A percentile compares a stretch with the other conserved stretches of the same genome.
Evolutionary conservation across 306 rosid species (phyloP).

Genomic region (Cicer bijugum): DNA sequence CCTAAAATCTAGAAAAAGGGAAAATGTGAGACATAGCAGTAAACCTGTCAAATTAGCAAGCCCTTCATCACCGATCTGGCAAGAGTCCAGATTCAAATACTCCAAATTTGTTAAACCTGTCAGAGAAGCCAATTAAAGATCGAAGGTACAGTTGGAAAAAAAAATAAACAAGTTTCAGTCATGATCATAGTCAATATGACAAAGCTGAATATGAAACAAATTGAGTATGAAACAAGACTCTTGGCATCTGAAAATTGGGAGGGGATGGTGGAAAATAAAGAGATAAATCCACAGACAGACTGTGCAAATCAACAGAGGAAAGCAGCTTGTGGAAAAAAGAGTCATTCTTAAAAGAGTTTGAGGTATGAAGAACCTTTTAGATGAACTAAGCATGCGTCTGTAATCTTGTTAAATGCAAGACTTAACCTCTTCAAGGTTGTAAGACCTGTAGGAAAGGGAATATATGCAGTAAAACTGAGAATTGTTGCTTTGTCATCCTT

Average conservation of each 20-base stretch:
- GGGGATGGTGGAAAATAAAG: not conserved
- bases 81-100: constrained; percentile 92
- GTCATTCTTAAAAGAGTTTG: constrained; percentile 12
- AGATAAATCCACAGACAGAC: constrained; percentile 20
- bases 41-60: constrained; percentile 82
- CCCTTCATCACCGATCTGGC: constrained; percentile 79
- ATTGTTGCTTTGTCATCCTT: constrained; percentile 9
- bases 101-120: constrained; percentile 80
- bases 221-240: constrained; percentile 13
- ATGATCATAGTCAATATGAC: constrained; percentile 17
- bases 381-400: constrained; percentile 76
- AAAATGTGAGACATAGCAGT: constrained; percentile 14
- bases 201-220: constrained; percentile 21
- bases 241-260: constrained; percentile 1
- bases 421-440: constrained; percentile 72
- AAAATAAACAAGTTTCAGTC: constrained; percentile 24
- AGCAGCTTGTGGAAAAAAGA: constrained; percentile 35
- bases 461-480: constrained; percentile 28
- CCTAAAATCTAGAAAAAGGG: constrained; percentile 30
- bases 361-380: constrained; percentile 64
- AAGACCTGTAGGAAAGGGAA: constrained; percentile 65
- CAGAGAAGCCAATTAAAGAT: constrained; percentile 37
- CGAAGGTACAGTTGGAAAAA: constrained; percentile 24
- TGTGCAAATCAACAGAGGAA: constrained; percentile 17
- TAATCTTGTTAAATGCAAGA: constrained; percentile 73